Percentiles rank a stretch among this genome's conserved stretches.
These are phyloP conservation scores for Botryotinia globosa DNA, from an alignment of 2,329 filamentous ascomycete genomes.

Conservation along the genomic window DNA sequence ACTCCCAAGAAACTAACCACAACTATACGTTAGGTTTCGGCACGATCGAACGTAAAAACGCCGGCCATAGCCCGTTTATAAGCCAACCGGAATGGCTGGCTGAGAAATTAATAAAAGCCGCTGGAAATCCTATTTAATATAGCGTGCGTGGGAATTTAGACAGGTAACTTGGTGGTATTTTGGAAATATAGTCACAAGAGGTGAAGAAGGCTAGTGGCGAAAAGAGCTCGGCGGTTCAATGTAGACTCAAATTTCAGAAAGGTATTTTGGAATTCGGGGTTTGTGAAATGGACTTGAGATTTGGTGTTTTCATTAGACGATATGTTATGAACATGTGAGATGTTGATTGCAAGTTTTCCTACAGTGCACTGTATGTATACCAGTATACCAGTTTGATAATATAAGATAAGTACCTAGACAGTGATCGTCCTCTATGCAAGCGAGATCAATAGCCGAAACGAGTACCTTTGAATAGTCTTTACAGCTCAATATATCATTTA, in stretches of 20 bases:
- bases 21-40: background rate
- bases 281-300: background rate
- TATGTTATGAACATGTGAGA: background rate
- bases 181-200: background rate
- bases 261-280: background rate
- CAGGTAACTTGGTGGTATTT: background rate
- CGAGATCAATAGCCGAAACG: background rate
- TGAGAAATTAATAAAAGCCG: constrained; percentile 17
- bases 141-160: too few relatives aligned
- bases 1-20: background rate
- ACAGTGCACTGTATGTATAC: background rate
- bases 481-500: background rate
- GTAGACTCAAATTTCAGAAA: background rate
- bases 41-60: constrained; percentile 25
- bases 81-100: constrained; percentile 25
- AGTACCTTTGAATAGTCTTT: background rate
- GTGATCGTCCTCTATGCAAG: background rate
- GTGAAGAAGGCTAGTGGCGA: background rate
- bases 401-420: background rate
- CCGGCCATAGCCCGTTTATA: constrained; percentile 32
- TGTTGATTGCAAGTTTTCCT: background rate
- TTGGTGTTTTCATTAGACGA: background rate
- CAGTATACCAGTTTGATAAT: background rate
- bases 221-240: too few relatives aligned
- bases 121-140: background rate